Percentiles rank a stretch among this genome's conserved stretches.
phyloP scores from a whole-genome alignment of 1,284 basidiomycete species.

The Irpex rosettiformis region DNA sequence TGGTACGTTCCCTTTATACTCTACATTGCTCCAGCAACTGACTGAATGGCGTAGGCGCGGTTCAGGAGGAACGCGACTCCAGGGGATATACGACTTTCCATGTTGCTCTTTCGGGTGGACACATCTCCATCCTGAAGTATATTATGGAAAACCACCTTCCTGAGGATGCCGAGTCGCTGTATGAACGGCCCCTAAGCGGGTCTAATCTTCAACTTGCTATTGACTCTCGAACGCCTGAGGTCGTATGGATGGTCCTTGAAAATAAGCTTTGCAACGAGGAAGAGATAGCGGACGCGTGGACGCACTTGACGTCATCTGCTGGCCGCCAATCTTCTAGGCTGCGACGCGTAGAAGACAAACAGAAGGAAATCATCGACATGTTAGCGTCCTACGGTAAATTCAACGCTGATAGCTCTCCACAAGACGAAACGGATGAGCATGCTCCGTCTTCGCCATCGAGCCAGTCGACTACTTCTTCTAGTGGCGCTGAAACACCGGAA shows the following conservation, averaged over 20 bases:
- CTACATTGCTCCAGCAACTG: not conserved
- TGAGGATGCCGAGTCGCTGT: constrained; percentile 43
- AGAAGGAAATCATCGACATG: constrained; percentile 51
- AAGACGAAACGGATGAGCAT: not conserved
- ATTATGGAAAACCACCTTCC: constrained; percentile 58
- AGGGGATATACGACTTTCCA: constrained; percentile 61
- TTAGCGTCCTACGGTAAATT: constrained; percentile 52
- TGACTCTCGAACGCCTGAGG: constrained; percentile 54
- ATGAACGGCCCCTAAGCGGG: constrained; percentile 35
- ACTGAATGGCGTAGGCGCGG: constrained; percentile 46
- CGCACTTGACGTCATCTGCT: constrained; percentile 38
- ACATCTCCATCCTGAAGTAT: constrained; percentile 46
- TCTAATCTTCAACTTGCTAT: constrained; percentile 54
- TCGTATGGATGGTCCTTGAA: constrained; percentile 59
- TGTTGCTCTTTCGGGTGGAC: constrained; percentile 51
- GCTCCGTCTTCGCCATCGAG: not conserved
- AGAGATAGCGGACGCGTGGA: constrained; percentile 50
- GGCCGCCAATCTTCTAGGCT: constrained; percentile 27
- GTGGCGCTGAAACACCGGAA: not conserved
- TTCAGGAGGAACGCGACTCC: constrained; percentile 63
- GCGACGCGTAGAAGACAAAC: constrained; percentile 31
- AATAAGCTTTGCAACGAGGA: constrained; percentile 44
- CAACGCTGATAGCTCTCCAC: constrained; percentile 5
- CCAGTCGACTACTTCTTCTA: not conserved
- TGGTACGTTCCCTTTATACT: constrained; percentile 39